Conservation (phyloP, 108 stramenopile genomes). For the Discostella stelligeroides region DNA sequence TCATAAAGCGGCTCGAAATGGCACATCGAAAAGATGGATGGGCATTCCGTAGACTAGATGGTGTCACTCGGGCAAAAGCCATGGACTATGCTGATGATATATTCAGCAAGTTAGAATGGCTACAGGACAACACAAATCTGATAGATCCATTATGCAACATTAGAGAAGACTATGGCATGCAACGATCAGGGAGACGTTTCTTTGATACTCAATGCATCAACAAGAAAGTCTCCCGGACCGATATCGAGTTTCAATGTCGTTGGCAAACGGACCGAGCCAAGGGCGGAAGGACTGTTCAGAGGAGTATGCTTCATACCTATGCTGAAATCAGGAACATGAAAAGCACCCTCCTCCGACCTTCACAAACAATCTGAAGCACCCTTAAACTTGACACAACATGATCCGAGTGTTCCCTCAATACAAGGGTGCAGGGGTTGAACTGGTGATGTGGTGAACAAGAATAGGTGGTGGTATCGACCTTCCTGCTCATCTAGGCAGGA, state of each 20-base stretch:
- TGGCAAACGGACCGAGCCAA: conserved; percentile 23
- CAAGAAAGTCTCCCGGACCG: conserved; percentile 12
- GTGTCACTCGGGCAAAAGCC: conserved; percentile 9
- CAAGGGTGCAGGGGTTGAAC: too few species aligned
- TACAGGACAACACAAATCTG: conserved; percentile 10
- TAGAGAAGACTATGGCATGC: conserved; percentile 26
- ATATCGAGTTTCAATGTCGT: conserved; percentile 31
- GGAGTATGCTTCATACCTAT: too few species aligned
- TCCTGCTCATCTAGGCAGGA: too few species aligned
- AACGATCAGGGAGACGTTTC: conserved; percentile 28
- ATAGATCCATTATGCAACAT: conserved; percentile 20
- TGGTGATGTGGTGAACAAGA: too few species aligned
- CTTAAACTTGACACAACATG: too few species aligned
- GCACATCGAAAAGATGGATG: conserved; percentile 5
- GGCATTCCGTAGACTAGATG: conserved; percentile 12
- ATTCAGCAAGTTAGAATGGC: conserved; percentile 17
- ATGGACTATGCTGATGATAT: conserved; percentile 22
- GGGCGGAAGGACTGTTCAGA: conserved; percentile 5
- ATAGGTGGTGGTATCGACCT: too few species aligned
- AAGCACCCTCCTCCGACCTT: too few species aligned
- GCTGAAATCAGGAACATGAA: too few species aligned
- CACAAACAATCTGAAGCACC: too few species aligned
- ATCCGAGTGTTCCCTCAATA: too few species aligned
- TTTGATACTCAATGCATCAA: conserved; percentile 19
- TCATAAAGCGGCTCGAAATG: not conserved